Base-by-base conservation (phyloP, 495 filamentous ascomycete species). In the Penicillium verhagenii region DNA sequence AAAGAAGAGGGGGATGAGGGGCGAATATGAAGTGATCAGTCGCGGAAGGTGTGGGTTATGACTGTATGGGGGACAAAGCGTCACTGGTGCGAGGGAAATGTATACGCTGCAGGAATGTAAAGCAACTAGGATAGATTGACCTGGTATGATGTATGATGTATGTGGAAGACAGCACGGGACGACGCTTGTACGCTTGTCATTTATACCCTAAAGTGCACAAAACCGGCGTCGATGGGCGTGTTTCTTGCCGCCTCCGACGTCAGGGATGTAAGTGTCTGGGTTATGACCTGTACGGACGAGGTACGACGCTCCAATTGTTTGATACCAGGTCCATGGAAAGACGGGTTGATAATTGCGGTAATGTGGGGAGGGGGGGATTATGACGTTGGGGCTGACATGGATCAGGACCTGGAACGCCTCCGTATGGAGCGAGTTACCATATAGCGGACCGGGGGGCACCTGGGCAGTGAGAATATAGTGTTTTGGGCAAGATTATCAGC, bases 161-260 rank as follows among this genome's bases (percentile, higher is more conserved):
- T 51, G 56, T 37, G 47, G 39, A 19, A n/a, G 9, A 31, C 28
- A 50, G 23, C 45, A 28, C 24, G 35, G 35, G 33, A 48, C 26
- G 20, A 43, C 4, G 37, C 37, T 52, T 52, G 37, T 11, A 57
- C 49, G n/a, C 50, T 52, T 56, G 56, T 52, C 26, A 57, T 57
- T 60, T 65, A 63, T 65, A 63, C 53, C 48, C 19, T 6, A 38
- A 20, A 8, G 11, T n/a, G 20, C 20, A n/a, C 39, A 60, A 68
- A 59, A 51, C 54, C 16, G 33, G 47, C 35, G 23, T n/a, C 10
- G 31, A 57, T 38, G 37, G 11, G 38, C 43, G 31, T 28, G 18
- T 5, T 20, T 38, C 26, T 24, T 8, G 33, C 58, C 60, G 66
- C 66, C 66, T 65, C 64, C 61, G 66, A 69, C 66, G 66, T 69